Evolutionary conservation across 2,329 filamentous ascomycete species (phyloP), one percentile per base, ranked within the genome.

Genomic region (Fusarium bulbicola): DNA sequence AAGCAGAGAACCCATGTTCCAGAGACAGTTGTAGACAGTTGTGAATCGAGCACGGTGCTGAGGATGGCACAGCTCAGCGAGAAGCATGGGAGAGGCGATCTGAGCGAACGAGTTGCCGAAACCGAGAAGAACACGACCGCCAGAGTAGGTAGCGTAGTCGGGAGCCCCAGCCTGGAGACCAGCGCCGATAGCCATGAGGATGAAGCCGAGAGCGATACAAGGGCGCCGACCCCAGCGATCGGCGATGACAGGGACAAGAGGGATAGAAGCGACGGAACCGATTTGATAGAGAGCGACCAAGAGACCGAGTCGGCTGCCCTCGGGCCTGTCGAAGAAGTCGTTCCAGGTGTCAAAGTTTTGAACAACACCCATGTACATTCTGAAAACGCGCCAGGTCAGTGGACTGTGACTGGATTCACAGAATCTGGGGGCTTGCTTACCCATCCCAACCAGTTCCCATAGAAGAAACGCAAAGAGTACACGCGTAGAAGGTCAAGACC

Each of bases 31-130:
- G 81, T 92, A 92, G 59, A 92, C 85, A 24, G 90, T 86, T 1
- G 90, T 92, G 49, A 92, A 85, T n/a, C 87, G 87, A 37, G 87
- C 90, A 77, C 91, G 88, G 77, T 93, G 90, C 77, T 92, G 91
- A 32, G 91, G 90, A 76, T 92, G 91, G 81, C 87, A 89, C 66
- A 92, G 86, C 82, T 92, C 91, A 15, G 89, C 89, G 12, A 92
- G 85, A 13, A 92, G 84, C 56, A 92, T 84, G 4, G 90, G 90
- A 21, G 90, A 90, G 6, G 88, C 86, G 81, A 91, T 88, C 75
- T 92, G 90, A 0, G 90, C 84, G 47, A 92, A 82, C 42, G 88
- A 89, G 82, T 91, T 91, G 52, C 91, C 91, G 74, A 93, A 92
- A 68, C 92, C 92, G 47, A 84, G 79, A 21, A 80, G 74, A 50